Conservation (phyloP, 2,329 filamentous ascomycete species). For the Aspergillus alliaceus region DNA sequence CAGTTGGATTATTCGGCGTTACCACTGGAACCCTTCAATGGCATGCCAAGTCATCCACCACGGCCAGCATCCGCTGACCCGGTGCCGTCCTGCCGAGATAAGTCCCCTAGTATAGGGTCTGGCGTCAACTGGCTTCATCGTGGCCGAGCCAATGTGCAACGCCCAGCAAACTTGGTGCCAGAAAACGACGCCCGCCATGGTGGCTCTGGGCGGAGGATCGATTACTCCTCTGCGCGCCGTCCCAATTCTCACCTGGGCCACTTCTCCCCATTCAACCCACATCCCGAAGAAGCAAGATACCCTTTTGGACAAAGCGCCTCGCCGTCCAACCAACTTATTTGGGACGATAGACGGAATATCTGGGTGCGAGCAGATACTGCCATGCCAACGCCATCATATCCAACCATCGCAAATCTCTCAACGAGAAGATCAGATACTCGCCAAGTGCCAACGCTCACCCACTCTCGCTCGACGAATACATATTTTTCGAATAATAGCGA, state of each 20-base stretch:
- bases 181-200: not conserved
- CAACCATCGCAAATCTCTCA: not conserved
- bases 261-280: not conserved
- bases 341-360: conserved; percentile 30
- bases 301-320: conserved; percentile 5
- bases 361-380: conserved; percentile 24
- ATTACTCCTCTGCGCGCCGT: not conserved
- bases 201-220: not conserved
- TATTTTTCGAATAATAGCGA: not conserved
- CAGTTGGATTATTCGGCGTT: conserved; percentile 12
- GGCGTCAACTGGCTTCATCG: not conserved
- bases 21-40: not conserved
- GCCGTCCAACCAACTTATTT: conserved; percentile 24
- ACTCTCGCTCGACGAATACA: conserved; percentile 5
- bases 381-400: not conserved
- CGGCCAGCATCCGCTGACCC: conserved; percentile 19
- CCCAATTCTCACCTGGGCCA: not conserved
- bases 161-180: not conserved
- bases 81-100: not conserved
- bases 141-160: not conserved
- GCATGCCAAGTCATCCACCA: conserved; percentile 7
- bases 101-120: not conserved
- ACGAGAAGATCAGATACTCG: not conserved
- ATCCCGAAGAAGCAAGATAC: not conserved
- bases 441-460: not conserved